These are phyloP conservation scores for Xylariaceae sp. DNA, from an alignment of 2,329 filamentous ascomycete genomes.

Conservation along the genomic window DNA sequence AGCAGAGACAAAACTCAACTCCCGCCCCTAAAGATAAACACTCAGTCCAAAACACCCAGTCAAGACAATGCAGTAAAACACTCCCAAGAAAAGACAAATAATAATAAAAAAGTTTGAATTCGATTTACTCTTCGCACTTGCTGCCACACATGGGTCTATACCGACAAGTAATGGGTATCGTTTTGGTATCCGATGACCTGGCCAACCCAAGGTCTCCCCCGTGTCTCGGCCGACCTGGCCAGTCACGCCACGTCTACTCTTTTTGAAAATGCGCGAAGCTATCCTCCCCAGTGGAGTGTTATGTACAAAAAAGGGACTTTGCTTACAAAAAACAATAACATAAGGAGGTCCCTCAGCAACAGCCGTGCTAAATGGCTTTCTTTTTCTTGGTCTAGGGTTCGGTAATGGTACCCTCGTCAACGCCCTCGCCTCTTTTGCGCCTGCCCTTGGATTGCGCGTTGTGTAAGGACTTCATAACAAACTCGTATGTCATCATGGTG, in stretches of 20 bases:
- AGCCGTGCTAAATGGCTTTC: not conserved
- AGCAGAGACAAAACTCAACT: too few relatives aligned
- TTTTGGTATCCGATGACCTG: conserved; percentile 9
- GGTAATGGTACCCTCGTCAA: conserved; percentile 27
- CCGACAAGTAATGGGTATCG: conserved; percentile 18
- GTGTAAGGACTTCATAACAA: conserved; percentile 54
- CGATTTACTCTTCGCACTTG: conserved; percentile 21
- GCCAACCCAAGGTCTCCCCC: conserved; percentile 4
- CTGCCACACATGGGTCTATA: conserved; percentile 14
- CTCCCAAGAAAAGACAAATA: too few relatives aligned
- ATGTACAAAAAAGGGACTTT: conserved; percentile 15
- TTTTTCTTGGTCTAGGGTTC: conserved; percentile 8
- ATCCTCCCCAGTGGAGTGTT: not conserved
- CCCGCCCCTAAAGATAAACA: too few relatives aligned
- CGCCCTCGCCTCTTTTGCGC: conserved; percentile 27
- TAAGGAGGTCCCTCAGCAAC: conserved; percentile 7
- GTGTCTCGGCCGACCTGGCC: conserved; percentile 6
- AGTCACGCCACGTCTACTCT: conserved; percentile 3
- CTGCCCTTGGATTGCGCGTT: conserved; percentile 40
- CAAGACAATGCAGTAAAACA: too few relatives aligned
- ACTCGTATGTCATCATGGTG: conserved; percentile 96
- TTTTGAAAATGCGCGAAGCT: conserved; percentile 3
- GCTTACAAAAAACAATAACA: conserved; percentile 1
- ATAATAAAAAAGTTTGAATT: not conserved
- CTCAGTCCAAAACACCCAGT: too few relatives aligned